phyloP scores from a whole-genome alignment of 768 basidiomycete genomes.

The Rhizopogon rudus region DNA sequence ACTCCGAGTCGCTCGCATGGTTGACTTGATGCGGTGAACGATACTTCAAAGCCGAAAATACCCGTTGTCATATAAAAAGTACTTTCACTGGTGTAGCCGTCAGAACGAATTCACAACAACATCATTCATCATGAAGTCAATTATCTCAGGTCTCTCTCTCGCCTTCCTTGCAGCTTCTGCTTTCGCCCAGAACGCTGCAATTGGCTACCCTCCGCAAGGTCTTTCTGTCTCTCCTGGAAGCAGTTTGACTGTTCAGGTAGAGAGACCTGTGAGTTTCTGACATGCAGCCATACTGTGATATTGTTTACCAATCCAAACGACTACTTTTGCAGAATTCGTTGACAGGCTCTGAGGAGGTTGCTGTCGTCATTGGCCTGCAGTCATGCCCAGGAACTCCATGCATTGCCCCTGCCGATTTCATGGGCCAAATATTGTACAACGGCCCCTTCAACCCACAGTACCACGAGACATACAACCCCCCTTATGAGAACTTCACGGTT shows the following conservation, averaged over 20 bases:
- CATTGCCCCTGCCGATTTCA: slow-evolving; percentile 16
- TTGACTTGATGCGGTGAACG: background rate
- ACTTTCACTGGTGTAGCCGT: background rate
- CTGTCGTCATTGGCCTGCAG: slow-evolving; percentile 39
- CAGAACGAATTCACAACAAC: background rate
- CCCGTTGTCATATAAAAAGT: background rate
- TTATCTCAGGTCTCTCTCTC: slow-evolving; percentile 4
- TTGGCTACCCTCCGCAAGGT: slow-evolving; percentile 37
- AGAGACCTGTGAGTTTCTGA: slow-evolving; percentile 38
- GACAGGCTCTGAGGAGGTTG: slow-evolving; percentile 38
- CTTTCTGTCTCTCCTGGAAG: slow-evolving; percentile 32
- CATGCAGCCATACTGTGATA: background rate
- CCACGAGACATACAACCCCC: slow-evolving; percentile 23
- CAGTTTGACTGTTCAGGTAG: slow-evolving; percentile 39
- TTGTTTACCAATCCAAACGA: background rate
- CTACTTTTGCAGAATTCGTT: slow-evolving; percentile 25
- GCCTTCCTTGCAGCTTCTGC: slow-evolving; percentile 28
- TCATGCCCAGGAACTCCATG: slow-evolving; percentile 30
- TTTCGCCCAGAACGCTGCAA: slow-evolving; percentile 36
- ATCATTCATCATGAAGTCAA: slow-evolving; percentile 11
- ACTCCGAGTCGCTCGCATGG: background rate
- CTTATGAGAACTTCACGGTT: slow-evolving; percentile 43
- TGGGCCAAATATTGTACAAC: slow-evolving; percentile 44
- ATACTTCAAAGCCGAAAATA: background rate
- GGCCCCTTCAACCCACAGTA: slow-evolving; percentile 37